phyloP scores from a whole-genome alignment of 2,329 filamentous ascomycete genomes.

The Calonectria pseudoturangicola region DNA sequence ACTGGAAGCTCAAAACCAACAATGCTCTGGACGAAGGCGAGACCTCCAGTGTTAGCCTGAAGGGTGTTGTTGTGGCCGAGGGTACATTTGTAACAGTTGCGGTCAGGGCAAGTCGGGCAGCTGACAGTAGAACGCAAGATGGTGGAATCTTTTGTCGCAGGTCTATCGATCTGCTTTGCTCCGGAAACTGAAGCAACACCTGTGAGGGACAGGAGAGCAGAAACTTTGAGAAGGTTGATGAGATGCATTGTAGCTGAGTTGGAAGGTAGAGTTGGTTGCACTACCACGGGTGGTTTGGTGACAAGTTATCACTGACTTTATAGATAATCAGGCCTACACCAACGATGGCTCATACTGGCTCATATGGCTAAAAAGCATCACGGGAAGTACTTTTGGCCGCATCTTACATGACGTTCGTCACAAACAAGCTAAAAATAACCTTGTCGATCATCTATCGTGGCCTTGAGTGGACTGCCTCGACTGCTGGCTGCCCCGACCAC shows the following conservation, averaged over 20 bases:
- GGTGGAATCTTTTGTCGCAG: conserved; percentile 32
- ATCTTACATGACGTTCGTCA: conserved; percentile 8
- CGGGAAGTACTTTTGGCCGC: neutral
- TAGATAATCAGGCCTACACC: neutral
- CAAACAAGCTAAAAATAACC: conserved; percentile 27
- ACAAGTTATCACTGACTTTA: neutral
- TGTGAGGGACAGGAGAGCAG: neutral
- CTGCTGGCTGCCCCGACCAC: neutral
- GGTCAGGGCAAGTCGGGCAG: conserved; percentile 19
- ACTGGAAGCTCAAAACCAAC: conserved; percentile 35
- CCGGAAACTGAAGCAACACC: neutral
- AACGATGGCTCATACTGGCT: neutral
- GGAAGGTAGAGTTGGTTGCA: neutral
- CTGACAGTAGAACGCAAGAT: conserved; percentile 33
- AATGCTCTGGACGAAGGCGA: conserved; percentile 25
- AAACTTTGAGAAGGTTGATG: conserved; percentile 9
- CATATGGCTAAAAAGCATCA: neutral
- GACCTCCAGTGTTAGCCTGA: conserved; percentile 28
- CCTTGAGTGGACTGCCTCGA: neutral
- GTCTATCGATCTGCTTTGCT: conserved; percentile 26
- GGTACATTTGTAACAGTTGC: conserved; percentile 34
- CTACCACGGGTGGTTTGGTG: neutral
- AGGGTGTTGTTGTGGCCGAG: conserved; percentile 33
- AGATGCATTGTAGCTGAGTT: conserved; percentile 4
- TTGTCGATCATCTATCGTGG: neutral